Percentiles rank a stretch among this genome's conserved stretches.
These are phyloP conservation scores for Trypanosoma mega DNA, from an alignment of 208 protist species.

Conservation along the genomic window DNA sequence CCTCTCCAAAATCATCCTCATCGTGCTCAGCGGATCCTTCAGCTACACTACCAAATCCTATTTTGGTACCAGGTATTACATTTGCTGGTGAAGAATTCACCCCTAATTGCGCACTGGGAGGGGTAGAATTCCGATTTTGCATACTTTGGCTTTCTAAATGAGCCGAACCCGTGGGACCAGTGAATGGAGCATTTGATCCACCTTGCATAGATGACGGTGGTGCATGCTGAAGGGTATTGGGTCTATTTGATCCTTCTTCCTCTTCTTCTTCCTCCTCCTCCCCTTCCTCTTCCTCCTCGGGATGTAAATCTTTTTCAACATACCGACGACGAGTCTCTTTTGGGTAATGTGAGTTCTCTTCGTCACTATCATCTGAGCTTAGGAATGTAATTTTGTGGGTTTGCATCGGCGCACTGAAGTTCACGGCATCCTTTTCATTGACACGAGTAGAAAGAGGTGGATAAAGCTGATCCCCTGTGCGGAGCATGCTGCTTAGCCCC, in stretches of 20 bases:
- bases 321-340: constrained; percentile 42
- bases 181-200: no score
- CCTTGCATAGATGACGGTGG: no score
- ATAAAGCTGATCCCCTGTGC: constrained; percentile 55
- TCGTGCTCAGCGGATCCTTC: background rate
- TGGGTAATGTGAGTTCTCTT: constrained; percentile 73
- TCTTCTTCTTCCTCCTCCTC: no score
- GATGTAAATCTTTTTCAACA: background rate
- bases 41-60: background rate
- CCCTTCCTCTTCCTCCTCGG: background rate
- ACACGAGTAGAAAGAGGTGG: constrained; percentile 58
- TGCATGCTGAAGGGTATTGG: no score
- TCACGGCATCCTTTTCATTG: constrained; percentile 13
- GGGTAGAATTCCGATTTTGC: no score
- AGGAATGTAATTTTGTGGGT: constrained; percentile 75
- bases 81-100: no score
- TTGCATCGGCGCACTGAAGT: constrained; percentile 21
- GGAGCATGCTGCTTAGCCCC: constrained; percentile 60
- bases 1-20: constrained; percentile 3
- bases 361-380: constrained; percentile 85
- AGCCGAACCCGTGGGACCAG: no score
- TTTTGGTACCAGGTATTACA: no score
- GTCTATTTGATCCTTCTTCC: no score
- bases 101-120: no score
- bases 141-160: no score